Evolutionary conservation across 2,329 filamentous ascomycete genomes (phyloP), one percentile per base, ranked within the genome.

Genomic region (Chalaropsis thielavioides): DNA sequence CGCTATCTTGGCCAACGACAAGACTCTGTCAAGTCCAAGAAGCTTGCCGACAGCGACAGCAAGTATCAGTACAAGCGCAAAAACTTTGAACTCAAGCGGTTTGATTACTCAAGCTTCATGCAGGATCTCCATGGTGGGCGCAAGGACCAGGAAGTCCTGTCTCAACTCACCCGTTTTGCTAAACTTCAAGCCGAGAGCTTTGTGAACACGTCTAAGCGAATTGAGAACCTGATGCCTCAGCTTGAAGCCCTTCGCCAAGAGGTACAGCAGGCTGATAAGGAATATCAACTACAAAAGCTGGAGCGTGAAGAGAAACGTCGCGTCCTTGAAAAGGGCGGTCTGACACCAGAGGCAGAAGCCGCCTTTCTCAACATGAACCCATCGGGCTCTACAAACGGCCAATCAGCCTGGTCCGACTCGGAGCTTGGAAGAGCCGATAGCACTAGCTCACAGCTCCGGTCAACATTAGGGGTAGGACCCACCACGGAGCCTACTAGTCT

Each of bases 101-200:
- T 99, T 71, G 95, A 99, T 75, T 99, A 99, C 74, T 97, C 92
- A 2, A 96, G 90, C 15, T 99, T 97, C 72, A 95, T 99, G 89
- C 92, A 97, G 72, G 94, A 99, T 77, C 80, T 99, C n/a, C 94
- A 97, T 68, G 94, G 94, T 38, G 94, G 94, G n/a, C 87, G 94
- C 68, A 99, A 97, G 74, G 94, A 99, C 71, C 94, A 97, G 72
- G 94, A 99, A 73, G 89, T 99, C 3, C 76, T 99, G 38, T 97
- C 92, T 0, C 89, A 96, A 72, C 80, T 99, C 40, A 99, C 94
- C 1, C 92, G 88, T 72, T 99, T 92, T 73, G 95, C 95, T 10
- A 91, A 95, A 73, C 85, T 87, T 2, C 94, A 99, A 72, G 90
- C 94, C 17, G 87, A 84, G 71, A 86, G 83, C 67, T 97, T 95